phyloP scores from a whole-genome alignment of 345 rosid species.

The Salix caprea region DNA sequence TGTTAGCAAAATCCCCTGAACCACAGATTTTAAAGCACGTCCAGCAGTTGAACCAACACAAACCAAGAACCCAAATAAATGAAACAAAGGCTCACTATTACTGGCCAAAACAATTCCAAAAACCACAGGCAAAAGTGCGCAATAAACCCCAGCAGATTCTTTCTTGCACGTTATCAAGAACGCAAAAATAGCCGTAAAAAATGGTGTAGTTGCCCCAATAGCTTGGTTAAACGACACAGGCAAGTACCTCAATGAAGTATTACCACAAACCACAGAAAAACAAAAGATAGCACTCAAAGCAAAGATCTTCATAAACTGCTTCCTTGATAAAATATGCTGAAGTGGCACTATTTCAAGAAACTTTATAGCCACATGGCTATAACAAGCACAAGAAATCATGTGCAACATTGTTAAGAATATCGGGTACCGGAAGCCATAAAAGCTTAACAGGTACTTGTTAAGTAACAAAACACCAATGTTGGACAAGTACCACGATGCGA shows the following conservation, averaged over 20 bases:
- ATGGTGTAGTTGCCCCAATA: conserved; percentile 97
- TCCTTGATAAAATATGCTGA: conserved; percentile 72
- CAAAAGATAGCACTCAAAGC: conserved; percentile 79
- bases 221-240: conserved; percentile 99
- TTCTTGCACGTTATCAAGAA: conserved; percentile 84
- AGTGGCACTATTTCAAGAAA: conserved; percentile 74
- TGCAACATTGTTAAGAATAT: conserved; percentile 91
- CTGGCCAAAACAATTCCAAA: conserved; percentile 91
- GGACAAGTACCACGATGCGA: conserved; percentile 87
- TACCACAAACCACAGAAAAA: conserved; percentile 94
- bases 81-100: conserved; percentile 86
- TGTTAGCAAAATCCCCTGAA: conserved; percentile 74
- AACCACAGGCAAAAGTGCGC: conserved; percentile 83
- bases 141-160: conserved; percentile 79
- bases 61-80: conserved; percentile 84
- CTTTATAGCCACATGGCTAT: conserved; percentile 70
- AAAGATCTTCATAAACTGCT: conserved; percentile 76
- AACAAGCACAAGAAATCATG: conserved; percentile 80
- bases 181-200: conserved; percentile 93
- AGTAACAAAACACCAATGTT: conserved; percentile 93
- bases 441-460: conserved; percentile 90
- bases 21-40: conserved; percentile 89
- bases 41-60: conserved; percentile 95
- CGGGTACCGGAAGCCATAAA: conserved; percentile 86
- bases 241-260: conserved; percentile 83